phyloP scores from a whole-genome alignment of 768 basidiomycete species.

The Trametes cubensis region DNA sequence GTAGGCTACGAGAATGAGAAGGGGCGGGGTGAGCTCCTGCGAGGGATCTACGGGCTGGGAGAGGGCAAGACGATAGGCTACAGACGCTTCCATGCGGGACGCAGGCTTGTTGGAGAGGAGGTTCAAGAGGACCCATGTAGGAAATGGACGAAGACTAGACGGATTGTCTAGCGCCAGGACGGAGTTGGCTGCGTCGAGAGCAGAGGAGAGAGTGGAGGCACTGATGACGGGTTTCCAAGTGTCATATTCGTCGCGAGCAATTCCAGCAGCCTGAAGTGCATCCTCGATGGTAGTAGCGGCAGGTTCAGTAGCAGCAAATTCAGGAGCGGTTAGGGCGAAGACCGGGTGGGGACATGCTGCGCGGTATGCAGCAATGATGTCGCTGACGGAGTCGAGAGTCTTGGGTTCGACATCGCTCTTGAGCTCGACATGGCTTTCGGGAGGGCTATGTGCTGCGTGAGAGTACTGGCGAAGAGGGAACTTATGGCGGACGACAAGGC shows the following conservation, averaged over 20 bases:
- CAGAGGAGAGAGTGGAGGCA: slow-evolving; percentile 4
- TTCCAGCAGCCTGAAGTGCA: not conserved
- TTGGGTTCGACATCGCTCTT: not conserved
- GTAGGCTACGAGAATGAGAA: slow-evolving; percentile 50
- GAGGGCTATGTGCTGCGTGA: not conserved
- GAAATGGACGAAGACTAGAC: slow-evolving; percentile 28
- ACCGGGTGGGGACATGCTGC: not conserved
- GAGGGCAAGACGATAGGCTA: slow-evolving; percentile 46
- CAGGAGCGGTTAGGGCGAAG: not conserved
- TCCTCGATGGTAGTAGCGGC: not conserved
- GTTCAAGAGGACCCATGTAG: slow-evolving; percentile 59
- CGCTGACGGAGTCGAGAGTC: not conserved
- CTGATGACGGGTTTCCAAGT: slow-evolving; percentile 14
- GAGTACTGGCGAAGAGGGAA: not conserved
- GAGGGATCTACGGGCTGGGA: slow-evolving; percentile 41
- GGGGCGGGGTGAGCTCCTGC: slow-evolving; percentile 40
- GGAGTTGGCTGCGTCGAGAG: slow-evolving; percentile 4
- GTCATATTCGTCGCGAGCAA: slow-evolving; percentile 3
- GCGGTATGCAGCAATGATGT: not conserved
- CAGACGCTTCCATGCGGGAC: slow-evolving; percentile 48
- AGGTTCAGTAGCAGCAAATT: too few species aligned
- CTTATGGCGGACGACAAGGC: not conserved
- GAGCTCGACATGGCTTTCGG: not conserved
- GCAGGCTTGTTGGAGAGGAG: slow-evolving; percentile 49
- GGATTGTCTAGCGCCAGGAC: not conserved